phyloP scores from a whole-genome alignment of 495 filamentous ascomycete species.

The Daldinia grandis region DNA sequence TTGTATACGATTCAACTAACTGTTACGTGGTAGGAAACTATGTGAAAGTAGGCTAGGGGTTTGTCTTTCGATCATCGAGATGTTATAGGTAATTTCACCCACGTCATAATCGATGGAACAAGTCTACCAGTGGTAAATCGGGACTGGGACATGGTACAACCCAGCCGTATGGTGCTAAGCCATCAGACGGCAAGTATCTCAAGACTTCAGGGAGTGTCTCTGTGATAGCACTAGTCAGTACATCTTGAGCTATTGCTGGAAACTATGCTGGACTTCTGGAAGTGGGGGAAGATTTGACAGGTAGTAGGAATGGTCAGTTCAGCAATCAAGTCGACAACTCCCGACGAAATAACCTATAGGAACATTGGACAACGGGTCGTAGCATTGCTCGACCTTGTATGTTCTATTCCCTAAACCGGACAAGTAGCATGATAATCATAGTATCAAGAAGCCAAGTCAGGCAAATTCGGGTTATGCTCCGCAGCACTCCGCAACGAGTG shows the following conservation, averaged over 20 bases:
- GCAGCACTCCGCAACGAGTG: not conserved
- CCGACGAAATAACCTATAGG: slow-evolving; percentile 1
- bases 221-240: not conserved
- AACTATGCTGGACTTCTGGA: not conserved
- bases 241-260: slow-evolving; percentile 2
- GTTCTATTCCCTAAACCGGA: not conserved
- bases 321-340: not conserved
- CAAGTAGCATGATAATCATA: not conserved
- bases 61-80: not conserved
- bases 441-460: slow-evolving; percentile 1
- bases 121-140: not conserved
- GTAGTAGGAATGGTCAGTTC: not conserved
- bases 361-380: not conserved
- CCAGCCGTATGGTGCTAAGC: slow-evolving; percentile 10
- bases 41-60: slow-evolving; percentile 42
- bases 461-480: not conserved
- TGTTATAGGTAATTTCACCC: slow-evolving; percentile 8
- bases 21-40: slow-evolving; percentile 37
- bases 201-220: not conserved
- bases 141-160: slow-evolving; percentile 2
- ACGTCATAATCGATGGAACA: slow-evolving; percentile 15
- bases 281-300: not conserved
- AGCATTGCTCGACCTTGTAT: not conserved
- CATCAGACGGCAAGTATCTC: slow-evolving; percentile 14
- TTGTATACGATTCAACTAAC: slow-evolving; percentile 18